Evolutionary conservation across 371 early-diverging fungal genomes (phyloP).

Genomic region (Syncephalastrum contaminatum): DNA sequence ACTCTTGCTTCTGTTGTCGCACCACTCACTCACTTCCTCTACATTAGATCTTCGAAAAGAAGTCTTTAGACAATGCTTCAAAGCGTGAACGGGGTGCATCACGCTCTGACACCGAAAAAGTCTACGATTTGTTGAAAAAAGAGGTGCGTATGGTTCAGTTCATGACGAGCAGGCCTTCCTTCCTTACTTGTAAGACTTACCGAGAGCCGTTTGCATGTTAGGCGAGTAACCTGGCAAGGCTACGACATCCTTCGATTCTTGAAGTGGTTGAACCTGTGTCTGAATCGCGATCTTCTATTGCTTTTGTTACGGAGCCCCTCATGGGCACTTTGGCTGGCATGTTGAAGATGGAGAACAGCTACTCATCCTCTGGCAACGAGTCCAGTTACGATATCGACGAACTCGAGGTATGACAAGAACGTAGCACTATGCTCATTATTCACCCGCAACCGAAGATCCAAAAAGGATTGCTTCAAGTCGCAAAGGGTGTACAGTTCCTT

Average conservation of each 20-base stretch:
- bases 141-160: conserved; percentile 42
- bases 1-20: background rate
- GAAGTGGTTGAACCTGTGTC: conserved; percentile 82
- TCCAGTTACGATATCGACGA: conserved; percentile 68
- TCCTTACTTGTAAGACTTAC: background rate
- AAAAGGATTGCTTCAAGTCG: conserved; percentile 81
- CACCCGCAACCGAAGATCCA: conserved; percentile 55
- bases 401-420: conserved; percentile 52
- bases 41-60: conserved; percentile 72
- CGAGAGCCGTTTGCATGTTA: background rate
- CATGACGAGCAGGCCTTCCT: background rate
- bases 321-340: conserved; percentile 66
- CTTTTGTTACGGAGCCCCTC: conserved; percentile 83
- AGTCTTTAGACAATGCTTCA: conserved; percentile 55
- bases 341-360: conserved; percentile 55
- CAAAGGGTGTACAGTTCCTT: conserved; percentile 72
- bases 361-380: conserved; percentile 36
- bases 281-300: conserved; percentile 70
- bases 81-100: conserved; percentile 52
- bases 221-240: conserved; percentile 73
- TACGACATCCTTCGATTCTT: conserved; percentile 83
- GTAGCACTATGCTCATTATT: background rate
- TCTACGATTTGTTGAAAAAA: conserved; percentile 62
- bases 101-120: conserved; percentile 51
- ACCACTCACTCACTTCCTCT: conserved; percentile 1